Evolutionary conservation across 108 stramenopile genomes (phyloP), one percentile per base, ranked within the genome.

Genomic region (Skeletonema potamos): DNA sequence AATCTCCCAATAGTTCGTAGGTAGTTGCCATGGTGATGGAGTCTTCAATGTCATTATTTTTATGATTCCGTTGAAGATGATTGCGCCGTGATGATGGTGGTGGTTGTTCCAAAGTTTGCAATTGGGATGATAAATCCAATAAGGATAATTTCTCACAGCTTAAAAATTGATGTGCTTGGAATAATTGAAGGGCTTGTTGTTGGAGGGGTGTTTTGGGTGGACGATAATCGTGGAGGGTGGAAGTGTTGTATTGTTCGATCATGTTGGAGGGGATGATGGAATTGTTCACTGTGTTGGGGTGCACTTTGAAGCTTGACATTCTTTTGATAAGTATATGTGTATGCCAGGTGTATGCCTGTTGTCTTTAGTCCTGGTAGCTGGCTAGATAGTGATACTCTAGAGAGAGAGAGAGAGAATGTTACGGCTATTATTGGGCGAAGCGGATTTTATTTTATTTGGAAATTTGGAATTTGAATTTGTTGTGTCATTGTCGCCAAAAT

Each of bases 121-220:
- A 22, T 12, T 44, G 74, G 26, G 88, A 83, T 7, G 87, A 78
- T 37, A n/a, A n/a, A n/a, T 91, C 90, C 55, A 91, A 73, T 27
- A 76, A 66, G 1, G 88, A 87, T 17, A 91, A 27, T n/a, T 86
- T 73, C 81, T 94, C 92, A 66, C 87, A 87, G 54, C 85, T 86
- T 54, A 75, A 68, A 73, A 84, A 89, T 70, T 91, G 90, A 54
- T 87, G 81, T 28, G 79, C 64, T 26, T 77, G 54, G 27, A 89
- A 71, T 15, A 93, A 85, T 20, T 58, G 32, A 2, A 70, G 55
- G 37, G 83, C 85, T 81, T 88, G 85, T 30, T 56, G 43, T 68
- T 89, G 85, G 17, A 92, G 79, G 1, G 88, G 63, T 10, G 79
- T 73, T 1, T 5, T 64, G 12, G 58, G 17, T 46, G 73, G 73